Base-by-base conservation (phyloP, 768 basidiomycete species). In the Tulasnella sp. region DNA sequence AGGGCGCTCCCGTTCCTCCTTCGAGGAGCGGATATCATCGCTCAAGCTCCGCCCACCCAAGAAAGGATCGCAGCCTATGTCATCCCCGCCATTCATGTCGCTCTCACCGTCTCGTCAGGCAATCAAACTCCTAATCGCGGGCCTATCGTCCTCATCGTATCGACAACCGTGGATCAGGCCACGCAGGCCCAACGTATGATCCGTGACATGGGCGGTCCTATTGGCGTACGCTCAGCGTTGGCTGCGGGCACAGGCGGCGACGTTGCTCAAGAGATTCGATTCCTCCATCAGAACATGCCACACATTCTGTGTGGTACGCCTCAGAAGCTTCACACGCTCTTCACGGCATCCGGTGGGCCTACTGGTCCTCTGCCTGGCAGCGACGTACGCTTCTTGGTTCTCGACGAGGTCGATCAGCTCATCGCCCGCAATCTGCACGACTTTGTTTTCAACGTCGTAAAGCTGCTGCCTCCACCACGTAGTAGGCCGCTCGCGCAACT, bases 1-100 rank as follows among this genome's bases (percentile, higher is more conserved):
- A 81, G 94, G 49, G 93, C 96, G 46, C 75, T 99, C 51, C 96
- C 96, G 5, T 97, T 97, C 74, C 81, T 99, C 60, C 77, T 98
- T 31, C 81, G 86, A 53, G 93, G 92, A 7, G 82, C 91, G 38
- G 96, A 99, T 66, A 97, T 98, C 67, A 98, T 99, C 66, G 93
- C 94, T 8, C 96, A 99, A 72, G 96, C 94, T 9, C 96, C 96
- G 49, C 93, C 96, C 0, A 98, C 96, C 0, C 94, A 97, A 70
- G 96, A 99, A 70, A 80, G 96, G 48, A 99, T 99, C 66, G 93
- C 94, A 22, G 92, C 93, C 60, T 99, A 99, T 72, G 84, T 92
- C 51, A 92, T 94, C 61, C 92, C 90, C 50, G 87, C 87, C 27
- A 86, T 92, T 46, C 87, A 91, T 66, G 80, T 85, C 53, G 85